These are phyloP conservation scores for Juncus effusus DNA, from an alignment of 176 grass and related monocot species.

Conservation along the genomic window DNA sequence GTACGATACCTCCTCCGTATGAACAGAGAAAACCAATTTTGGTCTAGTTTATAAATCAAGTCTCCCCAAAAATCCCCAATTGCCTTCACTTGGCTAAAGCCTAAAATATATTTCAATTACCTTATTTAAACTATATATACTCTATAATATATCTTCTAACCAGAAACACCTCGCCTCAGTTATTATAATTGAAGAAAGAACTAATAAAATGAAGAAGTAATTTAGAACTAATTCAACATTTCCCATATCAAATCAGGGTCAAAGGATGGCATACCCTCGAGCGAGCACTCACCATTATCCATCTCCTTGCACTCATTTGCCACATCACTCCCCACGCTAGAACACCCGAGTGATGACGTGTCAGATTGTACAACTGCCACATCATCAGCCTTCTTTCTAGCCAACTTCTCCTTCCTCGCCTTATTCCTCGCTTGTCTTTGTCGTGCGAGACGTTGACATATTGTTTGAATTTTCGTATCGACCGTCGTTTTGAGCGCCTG, in stretches of 20 bases:
- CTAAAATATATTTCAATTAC: constrained; percentile 18
- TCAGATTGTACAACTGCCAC: not conserved
- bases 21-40: too few species aligned
- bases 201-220: constrained; percentile 3
- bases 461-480: constrained; percentile 86
- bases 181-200: constrained; percentile 2
- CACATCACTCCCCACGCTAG: constrained; percentile 6
- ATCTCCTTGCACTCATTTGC: constrained; percentile 23
- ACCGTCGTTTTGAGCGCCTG: constrained; percentile 46
- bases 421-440: constrained; percentile 37
- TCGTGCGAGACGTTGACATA: constrained; percentile 66
- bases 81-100: constrained; percentile 22
- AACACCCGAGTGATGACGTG: constrained; percentile 19
- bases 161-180: too few species aligned
- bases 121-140: constrained; percentile 14
- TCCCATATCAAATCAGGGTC: constrained; percentile 90
- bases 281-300: constrained; percentile 41
- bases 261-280: constrained; percentile 72
- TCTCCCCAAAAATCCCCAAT: too few species aligned
- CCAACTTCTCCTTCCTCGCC: constrained; percentile 28
- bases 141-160: too few species aligned
- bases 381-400: not conserved
- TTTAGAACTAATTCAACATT: constrained; percentile 33
- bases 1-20: too few species aligned
- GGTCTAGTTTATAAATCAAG: too few species aligned